phyloP scores from a whole-genome alignment of 495 filamentous ascomycete species.

The Penicillium goetzii region DNA sequence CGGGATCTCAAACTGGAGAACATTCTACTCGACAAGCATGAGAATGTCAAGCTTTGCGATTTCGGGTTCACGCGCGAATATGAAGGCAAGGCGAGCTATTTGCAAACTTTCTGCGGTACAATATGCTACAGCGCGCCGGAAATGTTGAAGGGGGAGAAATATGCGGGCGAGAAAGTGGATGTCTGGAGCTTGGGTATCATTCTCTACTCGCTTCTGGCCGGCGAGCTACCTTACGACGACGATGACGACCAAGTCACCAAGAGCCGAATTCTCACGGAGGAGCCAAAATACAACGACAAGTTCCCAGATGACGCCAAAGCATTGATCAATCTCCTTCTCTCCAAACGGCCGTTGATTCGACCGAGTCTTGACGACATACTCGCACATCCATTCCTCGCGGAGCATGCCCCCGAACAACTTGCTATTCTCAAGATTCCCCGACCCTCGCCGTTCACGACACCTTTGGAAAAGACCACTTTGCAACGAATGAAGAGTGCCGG shows the following conservation, averaged over 20 bases:
- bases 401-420: conserved; percentile 86
- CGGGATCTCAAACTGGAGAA: conserved; percentile 97
- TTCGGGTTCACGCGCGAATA: conserved; percentile 99
- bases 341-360: conserved; percentile 83
- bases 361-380: conserved; percentile 88
- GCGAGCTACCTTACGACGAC: conserved; percentile 95
- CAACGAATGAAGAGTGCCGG: conserved; percentile 95
- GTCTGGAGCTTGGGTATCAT: conserved; percentile 98
- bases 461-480: conserved; percentile 86
- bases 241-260: conserved; percentile 88
- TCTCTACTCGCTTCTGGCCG: conserved; percentile 86
- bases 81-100: conserved; percentile 89
- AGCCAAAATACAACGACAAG: conserved; percentile 81
- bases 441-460: conserved; percentile 82
- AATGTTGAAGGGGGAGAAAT: conserved; percentile 98
- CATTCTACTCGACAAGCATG: conserved; percentile 93
- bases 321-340: conserved; percentile 75
- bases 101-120: conserved; percentile 97
- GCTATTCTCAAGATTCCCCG: conserved; percentile 85
- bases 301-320: conserved; percentile 76
- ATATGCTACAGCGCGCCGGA: conserved; percentile 97
- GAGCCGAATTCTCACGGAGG: conserved; percentile 77
- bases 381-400: conserved; percentile 83
- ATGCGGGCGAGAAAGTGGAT: conserved; percentile 95
- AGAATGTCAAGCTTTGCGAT: conserved; percentile 98